phyloP scores from a whole-genome alignment of 768 basidiomycete genomes.

The Suillus tomentosus region DNA sequence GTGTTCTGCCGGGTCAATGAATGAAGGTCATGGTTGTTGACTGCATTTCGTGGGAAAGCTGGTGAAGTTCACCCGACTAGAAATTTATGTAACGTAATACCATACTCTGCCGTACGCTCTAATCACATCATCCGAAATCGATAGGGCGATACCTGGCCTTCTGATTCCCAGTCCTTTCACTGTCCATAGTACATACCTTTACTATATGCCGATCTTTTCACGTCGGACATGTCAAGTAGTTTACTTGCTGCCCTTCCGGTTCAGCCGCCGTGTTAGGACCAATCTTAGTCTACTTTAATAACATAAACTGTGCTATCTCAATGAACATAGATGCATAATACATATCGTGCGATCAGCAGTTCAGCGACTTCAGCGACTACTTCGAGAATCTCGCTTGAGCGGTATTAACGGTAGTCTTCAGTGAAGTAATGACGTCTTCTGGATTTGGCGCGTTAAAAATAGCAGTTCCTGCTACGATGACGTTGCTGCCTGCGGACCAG shows the following conservation, averaged over 20 bases:
- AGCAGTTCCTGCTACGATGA: slow-evolving; percentile 97
- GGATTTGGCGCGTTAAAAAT: slow-evolving; percentile 86
- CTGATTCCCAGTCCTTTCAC: slow-evolving; percentile 26
- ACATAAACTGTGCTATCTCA: slow-evolving; percentile 5
- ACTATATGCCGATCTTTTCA: slow-evolving; percentile 21
- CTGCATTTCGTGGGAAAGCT: no score
- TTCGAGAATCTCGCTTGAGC: slow-evolving; percentile 55
- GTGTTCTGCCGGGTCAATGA: no score
- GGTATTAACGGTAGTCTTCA: slow-evolving; percentile 70
- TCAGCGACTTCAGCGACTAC: not conserved
- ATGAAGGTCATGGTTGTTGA: no score
- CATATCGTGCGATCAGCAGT: not conserved
- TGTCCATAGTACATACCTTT: slow-evolving; percentile 24
- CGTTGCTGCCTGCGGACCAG: slow-evolving; percentile 77
- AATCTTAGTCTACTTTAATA: slow-evolving; percentile 33
- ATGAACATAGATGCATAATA: slow-evolving; percentile 4
- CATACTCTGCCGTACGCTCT: no score
- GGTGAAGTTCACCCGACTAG: no score
- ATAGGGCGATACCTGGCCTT: slow-evolving; percentile 28
- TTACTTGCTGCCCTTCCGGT: slow-evolving; percentile 16
- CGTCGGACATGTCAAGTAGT: slow-evolving; percentile 19
- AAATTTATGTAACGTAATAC: no score
- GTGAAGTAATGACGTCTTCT: slow-evolving; percentile 67
- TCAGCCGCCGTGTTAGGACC: slow-evolving; percentile 20
- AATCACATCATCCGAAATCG: slow-evolving; percentile 24